phyloP scores from a whole-genome alignment of 768 basidiomycete species.

The Gautieria morchelliformis region DNA sequence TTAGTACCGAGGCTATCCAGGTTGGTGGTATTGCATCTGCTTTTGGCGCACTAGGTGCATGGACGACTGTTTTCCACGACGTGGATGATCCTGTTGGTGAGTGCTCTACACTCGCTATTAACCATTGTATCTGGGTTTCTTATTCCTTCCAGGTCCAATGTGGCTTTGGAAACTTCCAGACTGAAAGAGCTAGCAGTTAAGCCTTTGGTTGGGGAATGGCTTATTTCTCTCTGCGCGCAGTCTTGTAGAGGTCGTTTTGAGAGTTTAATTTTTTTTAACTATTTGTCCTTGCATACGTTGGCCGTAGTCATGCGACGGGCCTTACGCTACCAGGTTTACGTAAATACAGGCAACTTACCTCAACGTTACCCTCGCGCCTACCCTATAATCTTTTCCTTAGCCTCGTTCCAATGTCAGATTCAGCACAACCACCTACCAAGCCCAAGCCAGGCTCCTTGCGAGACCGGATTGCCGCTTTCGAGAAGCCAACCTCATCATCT shows the following conservation, averaged over 20 bases:
- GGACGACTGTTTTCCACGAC: constrained; percentile 43
- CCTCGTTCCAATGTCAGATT: constrained; percentile 43
- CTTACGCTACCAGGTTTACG: too few relatives aligned
- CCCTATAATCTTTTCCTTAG: neutral
- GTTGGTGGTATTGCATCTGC: constrained; percentile 50
- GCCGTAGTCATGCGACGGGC: too few relatives aligned
- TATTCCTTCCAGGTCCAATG: neutral
- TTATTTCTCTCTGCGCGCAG: too few relatives aligned
- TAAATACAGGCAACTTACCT: too few relatives aligned
- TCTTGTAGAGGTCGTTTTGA: too few relatives aligned
- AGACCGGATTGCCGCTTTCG: constrained; percentile 85
- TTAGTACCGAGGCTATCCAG: constrained; percentile 46
- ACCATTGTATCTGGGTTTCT: neutral
- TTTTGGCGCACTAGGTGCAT: constrained; percentile 48
- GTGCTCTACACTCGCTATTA: neutral
- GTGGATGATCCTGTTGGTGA: constrained; percentile 38
- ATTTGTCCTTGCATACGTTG: too few relatives aligned
- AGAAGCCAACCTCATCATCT: constrained; percentile 28
- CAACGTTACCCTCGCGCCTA: neutral
- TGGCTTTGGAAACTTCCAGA: constrained; percentile 4
- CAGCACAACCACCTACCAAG: constrained; percentile 36
- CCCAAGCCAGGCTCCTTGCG: constrained; percentile 70
- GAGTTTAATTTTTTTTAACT: too few relatives aligned
- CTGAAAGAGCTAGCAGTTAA: too few relatives aligned
- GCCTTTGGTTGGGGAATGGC: too few relatives aligned